phyloP scores from a whole-genome alignment of 441 rosid genomes.

The Syzygium malaccense region DNA sequence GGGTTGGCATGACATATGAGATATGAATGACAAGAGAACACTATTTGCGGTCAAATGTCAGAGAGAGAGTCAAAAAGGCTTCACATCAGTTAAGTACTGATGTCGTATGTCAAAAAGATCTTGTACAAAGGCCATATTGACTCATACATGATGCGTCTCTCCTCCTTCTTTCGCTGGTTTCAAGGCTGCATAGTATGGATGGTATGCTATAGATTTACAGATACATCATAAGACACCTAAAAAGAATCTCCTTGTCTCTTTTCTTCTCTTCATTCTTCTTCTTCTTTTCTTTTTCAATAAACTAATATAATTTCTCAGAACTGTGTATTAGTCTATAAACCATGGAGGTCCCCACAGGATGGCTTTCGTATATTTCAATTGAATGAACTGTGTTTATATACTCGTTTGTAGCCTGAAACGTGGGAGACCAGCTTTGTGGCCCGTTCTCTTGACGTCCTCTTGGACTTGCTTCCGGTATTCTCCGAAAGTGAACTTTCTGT shows the following conservation, averaged over 20 bases:
- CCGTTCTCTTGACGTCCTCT: slow-evolving; percentile 47
- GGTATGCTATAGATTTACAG: not conserved
- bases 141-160: not conserved
- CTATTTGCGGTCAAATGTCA: not conserved
- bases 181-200: not conserved
- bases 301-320: not conserved
- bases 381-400: not conserved
- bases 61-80: not conserved
- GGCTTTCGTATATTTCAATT: not conserved
- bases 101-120: not conserved
- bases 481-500: slow-evolving; percentile 46
- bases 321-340: not conserved
- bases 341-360: not conserved
- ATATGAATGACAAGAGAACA: slow-evolving; percentile 20
- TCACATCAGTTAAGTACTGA: not conserved
- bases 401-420: slow-evolving; percentile 23
- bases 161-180: not conserved
- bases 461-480: slow-evolving; percentile 53
- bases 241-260: not conserved
- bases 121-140: not conserved
- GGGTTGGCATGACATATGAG: slow-evolving; percentile 82
- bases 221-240: not conserved
- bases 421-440: slow-evolving; percentile 57
- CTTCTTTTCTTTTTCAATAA: not conserved
- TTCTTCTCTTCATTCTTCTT: not conserved